phyloP scores from a whole-genome alignment of 768 basidiomycete genomes.

The Bullera alba region DNA sequence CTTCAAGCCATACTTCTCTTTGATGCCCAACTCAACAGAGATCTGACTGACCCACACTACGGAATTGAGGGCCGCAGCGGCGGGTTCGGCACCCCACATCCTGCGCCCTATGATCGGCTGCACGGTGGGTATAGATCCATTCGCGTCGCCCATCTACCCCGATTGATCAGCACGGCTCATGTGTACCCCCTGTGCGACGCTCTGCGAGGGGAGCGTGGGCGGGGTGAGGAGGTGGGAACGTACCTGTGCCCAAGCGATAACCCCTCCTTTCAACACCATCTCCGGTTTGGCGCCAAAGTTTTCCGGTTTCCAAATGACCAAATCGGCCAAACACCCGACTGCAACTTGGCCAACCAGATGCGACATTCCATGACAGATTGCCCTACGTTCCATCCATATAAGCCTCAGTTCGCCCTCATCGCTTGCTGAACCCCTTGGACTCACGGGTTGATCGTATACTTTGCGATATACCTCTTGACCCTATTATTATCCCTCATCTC shows the following conservation, averaged over 20 bases:
- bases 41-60: constrained; percentile 75
- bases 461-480: constrained; percentile 90
- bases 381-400: constrained; percentile 50
- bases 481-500: constrained; percentile 72
- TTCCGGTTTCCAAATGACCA: constrained; percentile 92
- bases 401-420: not conserved
- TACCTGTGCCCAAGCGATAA: constrained; percentile 85
- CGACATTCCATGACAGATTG: constrained; percentile 87
- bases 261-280: constrained; percentile 89
- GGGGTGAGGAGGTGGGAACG: too few species aligned
- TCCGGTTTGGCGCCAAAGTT: constrained; percentile 88
- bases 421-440: constrained; percentile 46
- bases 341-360: constrained; percentile 78
- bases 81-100: constrained; percentile 84
- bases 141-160: constrained; percentile 95
- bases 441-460: constrained; percentile 96
- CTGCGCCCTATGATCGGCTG: constrained; percentile 79
- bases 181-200: not conserved
- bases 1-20: constrained; percentile 61
- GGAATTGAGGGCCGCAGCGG: constrained; percentile 75
- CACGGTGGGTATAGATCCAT: constrained; percentile 90
- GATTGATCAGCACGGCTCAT: not conserved
- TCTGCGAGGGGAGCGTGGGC: not conserved
- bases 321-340: constrained; percentile 76
- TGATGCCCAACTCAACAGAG: constrained; percentile 56